These are phyloP conservation scores for Hirsutella rhossiliensis DNA, from an alignment of 2,329 filamentous ascomycete genomes.

Conservation along the genomic window DNA sequence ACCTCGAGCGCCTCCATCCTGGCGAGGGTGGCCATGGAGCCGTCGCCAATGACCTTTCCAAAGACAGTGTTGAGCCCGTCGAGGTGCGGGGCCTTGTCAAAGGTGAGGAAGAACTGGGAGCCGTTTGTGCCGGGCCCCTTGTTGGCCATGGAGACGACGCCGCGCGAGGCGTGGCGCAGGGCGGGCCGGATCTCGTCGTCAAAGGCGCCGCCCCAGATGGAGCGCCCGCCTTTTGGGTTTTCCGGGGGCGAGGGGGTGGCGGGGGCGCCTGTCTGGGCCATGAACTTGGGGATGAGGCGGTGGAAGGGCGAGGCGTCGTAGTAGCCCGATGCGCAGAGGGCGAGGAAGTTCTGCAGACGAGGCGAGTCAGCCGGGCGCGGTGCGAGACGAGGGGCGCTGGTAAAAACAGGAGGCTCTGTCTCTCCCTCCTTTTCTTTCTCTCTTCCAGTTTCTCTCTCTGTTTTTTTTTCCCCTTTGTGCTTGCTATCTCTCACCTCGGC, in stretches of 20 bases:
- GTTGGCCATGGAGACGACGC: slow-evolving; percentile 69
- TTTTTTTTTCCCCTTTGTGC: background rate
- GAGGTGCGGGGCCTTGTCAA: slow-evolving; percentile 66
- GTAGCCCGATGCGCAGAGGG: slow-evolving; percentile 68
- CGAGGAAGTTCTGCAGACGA: slow-evolving; percentile 64
- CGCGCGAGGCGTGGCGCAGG: slow-evolving; percentile 54
- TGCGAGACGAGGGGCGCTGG: no score
- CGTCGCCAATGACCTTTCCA: slow-evolving; percentile 58
- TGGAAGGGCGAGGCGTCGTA: slow-evolving; percentile 69
- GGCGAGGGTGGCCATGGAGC: slow-evolving; percentile 51
- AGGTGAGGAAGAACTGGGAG: slow-evolving; percentile 72
- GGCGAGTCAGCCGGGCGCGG: background rate
- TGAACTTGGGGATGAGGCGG: slow-evolving; percentile 69
- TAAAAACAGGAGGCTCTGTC: no score
- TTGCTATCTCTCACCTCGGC: slow-evolving; percentile 48
- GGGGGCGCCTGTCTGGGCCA: slow-evolving; percentile 64
- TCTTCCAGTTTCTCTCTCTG: background rate
- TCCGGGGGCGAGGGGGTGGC: slow-evolving; percentile 36
- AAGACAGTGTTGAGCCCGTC: slow-evolving; percentile 81
- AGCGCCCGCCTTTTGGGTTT: slow-evolving; percentile 55
- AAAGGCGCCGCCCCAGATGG: slow-evolving; percentile 63
- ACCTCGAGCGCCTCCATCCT: slow-evolving; percentile 61
- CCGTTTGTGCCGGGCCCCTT: slow-evolving; percentile 63
- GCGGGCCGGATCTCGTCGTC: slow-evolving; percentile 70
- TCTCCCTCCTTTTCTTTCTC: no score